A percentile compares a stretch with the other conserved stretches of the same genome.
Evolutionary conservation across 208 protist genomes (phyloP).

Genomic region (Trypanosomatidae sp.): DNA sequence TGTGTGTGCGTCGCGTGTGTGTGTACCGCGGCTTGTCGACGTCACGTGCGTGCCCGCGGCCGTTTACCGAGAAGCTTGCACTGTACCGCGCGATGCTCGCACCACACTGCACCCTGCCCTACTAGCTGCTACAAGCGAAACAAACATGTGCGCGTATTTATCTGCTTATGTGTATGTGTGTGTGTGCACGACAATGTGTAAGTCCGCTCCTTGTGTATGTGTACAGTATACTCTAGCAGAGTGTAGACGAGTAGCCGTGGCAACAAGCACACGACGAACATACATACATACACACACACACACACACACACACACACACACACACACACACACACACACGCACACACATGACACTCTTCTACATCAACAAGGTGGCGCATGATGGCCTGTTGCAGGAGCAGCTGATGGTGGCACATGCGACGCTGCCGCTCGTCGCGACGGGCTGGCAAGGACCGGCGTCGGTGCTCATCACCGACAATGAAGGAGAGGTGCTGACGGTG

Average conservation of each 20-base stretch:
- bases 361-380: constrained; percentile 40
- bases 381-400: constrained; percentile 42
- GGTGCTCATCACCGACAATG: constrained; percentile 64
- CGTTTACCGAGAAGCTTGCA: not conserved
- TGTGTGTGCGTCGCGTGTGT: not conserved
- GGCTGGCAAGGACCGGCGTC: constrained; percentile 41
- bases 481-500: constrained; percentile 55
- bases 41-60: constrained; percentile 4
- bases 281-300: no score
- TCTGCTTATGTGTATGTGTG: not conserved
- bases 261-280: not conserved
- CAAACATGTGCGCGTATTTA: not conserved
- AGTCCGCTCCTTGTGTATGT: not conserved
- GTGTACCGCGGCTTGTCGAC: constrained; percentile 15
- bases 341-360: constrained; percentile 63
- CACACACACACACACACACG: no score
- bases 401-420: constrained; percentile 33
- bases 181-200: not conserved
- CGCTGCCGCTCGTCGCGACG: constrained; percentile 51
- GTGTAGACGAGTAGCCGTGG: not conserved
- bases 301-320: no score
- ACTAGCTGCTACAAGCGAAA: not conserved
- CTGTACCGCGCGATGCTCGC: constrained; percentile 1
- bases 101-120: not conserved
- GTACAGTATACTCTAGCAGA: not conserved